Base-by-base conservation (phyloP, 1,284 basidiomycete species). In the Boletus chippewaensis region DNA sequence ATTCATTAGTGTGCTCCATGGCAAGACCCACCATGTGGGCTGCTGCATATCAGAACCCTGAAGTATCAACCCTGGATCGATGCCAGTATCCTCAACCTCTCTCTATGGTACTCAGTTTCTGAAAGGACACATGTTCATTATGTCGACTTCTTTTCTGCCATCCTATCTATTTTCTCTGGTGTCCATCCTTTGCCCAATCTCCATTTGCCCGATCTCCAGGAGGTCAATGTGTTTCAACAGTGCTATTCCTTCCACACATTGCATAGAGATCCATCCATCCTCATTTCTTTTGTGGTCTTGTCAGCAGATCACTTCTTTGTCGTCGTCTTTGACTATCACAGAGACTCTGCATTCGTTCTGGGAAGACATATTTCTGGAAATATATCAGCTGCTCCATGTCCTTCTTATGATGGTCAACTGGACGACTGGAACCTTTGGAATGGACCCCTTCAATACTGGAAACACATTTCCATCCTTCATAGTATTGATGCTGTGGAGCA, bases 341-440 rank as follows among this genome's bases (percentile, higher is more conserved):
- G 2, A 3, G 15, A 39, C 6, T 12, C 12, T 11, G 36, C 22
- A 13, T 34, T 46, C 2, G 6, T 50, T 40, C 36, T 50, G n/a
- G 49, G 24, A 29, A 32, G 43, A n/a, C 18, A 6, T 35, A 46
- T 50, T 9, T 50, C 49, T 50, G 49, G 31, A 29, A 35, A 18
- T 15, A 7, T 50, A 1, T 4, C 38, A 15, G 10, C 34, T 1
- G 2, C 13, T 2, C 35, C 41, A 1, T 5, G n/a, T 12, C 8
- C 13, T 24, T 2, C 24, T 26, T 44, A 31, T 9, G 20, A 49
- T 18, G 6, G 2, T 31, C 11, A 16, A 22, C n/a, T 15, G 5
- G 36, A 50, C n/a, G 29, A 40, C n/a, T 45, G 36, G 49, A 45
- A 13, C 2, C 7, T 0, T 2, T 44, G 42, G 42, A 34, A 45